Conservation (phyloP, 257 asterid species). For the Nicotiana otophora region DNA sequence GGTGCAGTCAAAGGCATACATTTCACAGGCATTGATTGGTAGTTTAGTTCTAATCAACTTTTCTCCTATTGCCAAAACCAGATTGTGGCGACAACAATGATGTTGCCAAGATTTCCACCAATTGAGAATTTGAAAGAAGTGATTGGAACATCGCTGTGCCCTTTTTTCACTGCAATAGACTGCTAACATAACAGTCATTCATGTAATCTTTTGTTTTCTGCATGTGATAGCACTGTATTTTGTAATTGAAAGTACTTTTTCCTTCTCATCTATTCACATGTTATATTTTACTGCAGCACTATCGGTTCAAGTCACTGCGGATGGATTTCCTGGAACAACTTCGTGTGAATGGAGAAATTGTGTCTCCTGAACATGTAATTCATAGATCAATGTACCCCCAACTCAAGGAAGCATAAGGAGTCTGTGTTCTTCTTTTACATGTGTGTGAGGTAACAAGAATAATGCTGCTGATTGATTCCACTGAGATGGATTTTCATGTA, state of each 20-base stretch:
- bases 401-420: not conserved
- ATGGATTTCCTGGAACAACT: not conserved
- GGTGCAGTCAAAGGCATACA: too few relatives aligned
- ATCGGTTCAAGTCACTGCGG: not conserved
- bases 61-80: not conserved
- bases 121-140: not conserved
- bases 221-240: not conserved
- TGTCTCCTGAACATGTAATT: not conserved
- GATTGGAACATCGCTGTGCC: not conserved
- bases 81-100: not conserved
- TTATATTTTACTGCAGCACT: not conserved
- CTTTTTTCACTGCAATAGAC: too few relatives aligned
- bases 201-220: not conserved
- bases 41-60: too few relatives aligned
- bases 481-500: not conserved
- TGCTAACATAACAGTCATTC: not conserved
- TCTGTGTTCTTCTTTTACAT: not conserved
- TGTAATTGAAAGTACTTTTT: too few relatives aligned
- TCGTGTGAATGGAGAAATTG: not conserved
- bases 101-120: not conserved
- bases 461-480: not conserved
- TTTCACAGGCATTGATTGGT: too few relatives aligned
- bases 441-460: not conserved
- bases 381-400: not conserved
- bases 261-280: not conserved